These are phyloP conservation scores for Leptomonas pyrrhocoris DNA, from an alignment of 208 protist genomes.

Conservation along the genomic window DNA sequence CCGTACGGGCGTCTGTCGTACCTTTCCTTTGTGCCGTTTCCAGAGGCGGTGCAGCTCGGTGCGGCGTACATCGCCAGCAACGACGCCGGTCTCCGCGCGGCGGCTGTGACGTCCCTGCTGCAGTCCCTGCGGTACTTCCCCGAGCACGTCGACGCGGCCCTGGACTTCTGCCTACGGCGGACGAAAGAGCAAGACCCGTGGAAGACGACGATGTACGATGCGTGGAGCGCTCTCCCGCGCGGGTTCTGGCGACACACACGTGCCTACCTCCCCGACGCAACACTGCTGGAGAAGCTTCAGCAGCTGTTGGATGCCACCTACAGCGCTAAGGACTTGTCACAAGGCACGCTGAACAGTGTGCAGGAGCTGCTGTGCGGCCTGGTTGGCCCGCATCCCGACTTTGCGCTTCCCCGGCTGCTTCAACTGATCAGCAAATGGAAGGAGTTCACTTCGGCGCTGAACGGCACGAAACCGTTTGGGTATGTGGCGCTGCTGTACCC, in stretches of 20 bases:
- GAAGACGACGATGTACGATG: conserved; percentile 16
- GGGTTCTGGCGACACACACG: conserved; percentile 17
- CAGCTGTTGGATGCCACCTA: conserved; percentile 20
- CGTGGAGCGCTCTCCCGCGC: conserved; percentile 13
- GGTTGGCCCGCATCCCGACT: conserved; percentile 9
- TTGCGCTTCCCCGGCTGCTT: conserved; percentile 13
- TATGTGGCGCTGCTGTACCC: conserved; percentile 1
- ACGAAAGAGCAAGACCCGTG: conserved; percentile 42
- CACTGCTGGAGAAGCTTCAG: not conserved
- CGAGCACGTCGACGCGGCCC: conserved; percentile 22
- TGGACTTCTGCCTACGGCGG: conserved; percentile 34
- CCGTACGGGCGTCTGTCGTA: conserved; percentile 17
- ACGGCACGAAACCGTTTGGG: not conserved
- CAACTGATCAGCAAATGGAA: conserved; percentile 11
- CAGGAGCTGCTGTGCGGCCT: conserved; percentile 8
- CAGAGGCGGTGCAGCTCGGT: conserved; percentile 16
- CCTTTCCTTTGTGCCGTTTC: conserved; percentile 25
- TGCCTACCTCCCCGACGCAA: conserved; percentile 1
- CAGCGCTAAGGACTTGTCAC: conserved; percentile 32
- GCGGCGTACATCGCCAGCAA: conserved; percentile 17
- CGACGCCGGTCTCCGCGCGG: conserved; percentile 19
- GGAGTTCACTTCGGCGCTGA: not conserved
- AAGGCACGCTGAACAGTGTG: not conserved
- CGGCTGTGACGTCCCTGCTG: not conserved
- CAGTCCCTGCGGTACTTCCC: conserved; percentile 25